Conservation (phyloP, 768 basidiomycete genomes). For the Boletus vermiculosoides region DNA sequence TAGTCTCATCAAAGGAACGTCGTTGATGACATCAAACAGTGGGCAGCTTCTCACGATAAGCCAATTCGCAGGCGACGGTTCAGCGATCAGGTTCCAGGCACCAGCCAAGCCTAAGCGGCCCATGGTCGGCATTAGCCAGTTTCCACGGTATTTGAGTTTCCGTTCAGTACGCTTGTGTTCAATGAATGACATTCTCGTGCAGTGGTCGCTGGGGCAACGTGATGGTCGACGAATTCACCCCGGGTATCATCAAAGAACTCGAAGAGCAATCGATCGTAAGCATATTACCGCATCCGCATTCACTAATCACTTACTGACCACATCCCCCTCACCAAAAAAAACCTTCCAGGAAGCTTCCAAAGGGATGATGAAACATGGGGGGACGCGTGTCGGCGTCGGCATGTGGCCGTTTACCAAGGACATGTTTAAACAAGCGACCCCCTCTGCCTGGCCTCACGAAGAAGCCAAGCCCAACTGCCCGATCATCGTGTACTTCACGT, state of each 20-base stretch:
- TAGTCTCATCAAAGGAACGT: not conserved
- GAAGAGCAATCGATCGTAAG: constrained; percentile 1
- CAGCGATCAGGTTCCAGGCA: not conserved
- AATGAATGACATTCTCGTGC: not conserved
- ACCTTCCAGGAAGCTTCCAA: constrained; percentile 3
- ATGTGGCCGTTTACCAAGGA: constrained; percentile 17
- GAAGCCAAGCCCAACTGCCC: constrained; percentile 9
- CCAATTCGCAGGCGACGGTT: not conserved
- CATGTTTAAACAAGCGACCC: constrained; percentile 13
- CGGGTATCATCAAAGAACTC: constrained; percentile 6
- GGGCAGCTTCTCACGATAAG: not conserved
- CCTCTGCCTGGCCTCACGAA: constrained; percentile 18
- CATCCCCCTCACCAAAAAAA: not conserved
- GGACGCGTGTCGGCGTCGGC: constrained; percentile 3
- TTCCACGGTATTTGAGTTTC: not conserved
- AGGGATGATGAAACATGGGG: not conserved
- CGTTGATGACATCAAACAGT: not conserved
- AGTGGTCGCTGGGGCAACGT: constrained; percentile 17
- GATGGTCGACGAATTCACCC: constrained; percentile 12
- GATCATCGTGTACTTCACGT: constrained; percentile 10
- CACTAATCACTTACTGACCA: not conserved
- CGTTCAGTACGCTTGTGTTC: not conserved
- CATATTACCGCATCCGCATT: no score
- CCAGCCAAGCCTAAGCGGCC: not conserved
- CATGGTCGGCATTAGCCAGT: constrained; percentile 1